These are phyloP conservation scores for Gymnopus androsaceus DNA, from an alignment of 1,284 basidiomycete genomes.

Conservation along the genomic window DNA sequence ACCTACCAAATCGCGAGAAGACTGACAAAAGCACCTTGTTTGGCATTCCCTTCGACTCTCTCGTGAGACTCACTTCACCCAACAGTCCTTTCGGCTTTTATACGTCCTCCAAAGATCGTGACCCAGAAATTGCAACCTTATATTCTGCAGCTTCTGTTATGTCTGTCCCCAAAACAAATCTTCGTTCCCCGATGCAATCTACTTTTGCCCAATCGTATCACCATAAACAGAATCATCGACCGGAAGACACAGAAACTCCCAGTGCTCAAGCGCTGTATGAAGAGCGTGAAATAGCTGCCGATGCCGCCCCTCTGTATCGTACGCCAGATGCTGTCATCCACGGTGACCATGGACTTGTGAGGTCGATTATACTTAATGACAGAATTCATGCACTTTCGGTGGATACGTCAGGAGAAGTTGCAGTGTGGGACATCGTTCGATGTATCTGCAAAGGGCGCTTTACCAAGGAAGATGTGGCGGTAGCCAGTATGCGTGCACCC, in stretches of 20 bases:
- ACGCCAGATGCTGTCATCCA: slow-evolving; percentile 72
- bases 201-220: not conserved
- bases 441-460: slow-evolving; percentile 80
- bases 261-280: slow-evolving; percentile 64
- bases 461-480: slow-evolving; percentile 64
- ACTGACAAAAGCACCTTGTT: slow-evolving; percentile 52
- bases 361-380: slow-evolving; percentile 86
- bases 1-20: slow-evolving; percentile 26
- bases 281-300: slow-evolving; percentile 79
- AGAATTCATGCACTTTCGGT: slow-evolving; percentile 90
- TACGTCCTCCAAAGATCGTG: slow-evolving; percentile 43
- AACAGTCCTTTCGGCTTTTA: slow-evolving; percentile 69
- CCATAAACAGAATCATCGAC: slow-evolving; percentile 25
- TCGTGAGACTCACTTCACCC: slow-evolving; percentile 78
- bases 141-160: slow-evolving; percentile 81
- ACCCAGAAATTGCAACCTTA: slow-evolving; percentile 80
- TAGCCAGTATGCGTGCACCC: slow-evolving; percentile 38
- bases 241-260: slow-evolving; percentile 39
- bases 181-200: slow-evolving; percentile 9
- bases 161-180: slow-evolving; percentile 50
- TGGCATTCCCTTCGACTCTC: slow-evolving; percentile 79
- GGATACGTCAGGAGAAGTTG: slow-evolving; percentile 84
- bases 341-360: slow-evolving; percentile 84
- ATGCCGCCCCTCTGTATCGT: slow-evolving; percentile 68
- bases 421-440: slow-evolving; percentile 90